Evolutionary conservation across 2,329 filamentous ascomycete species (phyloP), one percentile per base, ranked within the genome.

Genomic region (Coniochaeta prunicola): DNA sequence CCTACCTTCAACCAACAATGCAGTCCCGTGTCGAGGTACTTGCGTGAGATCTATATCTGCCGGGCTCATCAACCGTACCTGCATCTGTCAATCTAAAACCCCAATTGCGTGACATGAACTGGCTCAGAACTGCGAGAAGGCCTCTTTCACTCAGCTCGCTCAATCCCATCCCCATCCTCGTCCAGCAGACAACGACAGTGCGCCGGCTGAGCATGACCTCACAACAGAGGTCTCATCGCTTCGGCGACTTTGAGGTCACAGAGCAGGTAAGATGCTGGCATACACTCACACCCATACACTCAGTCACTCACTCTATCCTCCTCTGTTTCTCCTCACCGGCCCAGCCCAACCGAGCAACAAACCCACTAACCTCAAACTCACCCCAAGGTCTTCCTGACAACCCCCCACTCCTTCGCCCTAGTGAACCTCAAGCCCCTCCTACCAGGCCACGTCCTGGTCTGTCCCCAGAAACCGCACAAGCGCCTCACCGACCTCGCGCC

Each of bases 341-440:
- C 36, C n/a, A 9, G n/a, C 17, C 36, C n/a, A 9, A 8, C 36
- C 48, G 33, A 26, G 38, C 5, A 34, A 50, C 26, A 54, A 24
- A 57, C 40, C 21, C 33, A 42, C 38, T 3, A 2, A 31, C n/a
- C 50, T 33, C 50, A 53, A 3, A 54, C 56, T 59, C 48, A 65
- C 38, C 19, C 45, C 31, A 65, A 97, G 89, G 91, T 97, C 77
- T 97, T 97, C 78, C 84, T 96, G 73, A 80, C 80, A 64, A 96
- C 92, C 1, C 80, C 83, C 0, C 81, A 89, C 67, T 90, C 88
- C 65, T 97, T 92, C 76, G 92, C 91, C 58, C 81, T 97, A 62
- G 92, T 97, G 59, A 99, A 99, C 76, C 85, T 97, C 71, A 97
- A 96, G 75, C 94, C 94, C 26, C 84, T 99, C 38, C 82, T 97